These are phyloP conservation scores for Fusarium chuoi DNA, from an alignment of 2,329 filamentous ascomycete species.

Conservation along the genomic window DNA sequence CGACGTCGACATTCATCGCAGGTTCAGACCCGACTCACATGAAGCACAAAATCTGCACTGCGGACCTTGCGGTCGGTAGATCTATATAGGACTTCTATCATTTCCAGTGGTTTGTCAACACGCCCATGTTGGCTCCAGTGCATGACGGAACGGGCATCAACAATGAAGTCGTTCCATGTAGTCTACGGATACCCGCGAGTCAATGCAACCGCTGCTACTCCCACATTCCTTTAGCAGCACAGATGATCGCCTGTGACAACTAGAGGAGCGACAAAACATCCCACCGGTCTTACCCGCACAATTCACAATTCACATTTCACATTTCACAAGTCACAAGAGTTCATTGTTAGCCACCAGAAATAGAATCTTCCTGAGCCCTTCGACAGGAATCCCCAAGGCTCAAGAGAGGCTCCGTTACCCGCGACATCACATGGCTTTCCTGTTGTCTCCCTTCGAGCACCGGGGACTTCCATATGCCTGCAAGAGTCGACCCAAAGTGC, in stretches of 20 bases:
- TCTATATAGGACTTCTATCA: not conserved
- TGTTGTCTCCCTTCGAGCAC: slow-evolving; percentile 5
- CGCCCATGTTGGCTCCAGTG: not conserved
- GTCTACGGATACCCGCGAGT: not conserved
- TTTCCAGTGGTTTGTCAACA: not conserved
- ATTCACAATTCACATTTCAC: not conserved
- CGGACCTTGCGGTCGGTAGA: not conserved
- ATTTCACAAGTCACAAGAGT: slow-evolving; percentile 7
- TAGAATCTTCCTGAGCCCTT: slow-evolving; percentile 24
- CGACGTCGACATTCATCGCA: not conserved
- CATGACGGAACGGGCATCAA: not conserved
- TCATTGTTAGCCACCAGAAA: slow-evolving; percentile 22
- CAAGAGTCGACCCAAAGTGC: not conserved
- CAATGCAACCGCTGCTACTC: not conserved
- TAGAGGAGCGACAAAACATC: slow-evolving; percentile 11
- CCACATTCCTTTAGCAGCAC: slow-evolving; percentile 13
- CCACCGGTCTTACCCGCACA: slow-evolving; percentile 6
- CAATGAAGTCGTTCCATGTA: not conserved
- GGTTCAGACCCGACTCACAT: not conserved
- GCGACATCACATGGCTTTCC: slow-evolving; percentile 2
- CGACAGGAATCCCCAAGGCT: slow-evolving; percentile 25
- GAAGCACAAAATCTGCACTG: not conserved
- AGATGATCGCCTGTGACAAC: slow-evolving; percentile 3
- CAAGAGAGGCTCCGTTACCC: slow-evolving; percentile 7
- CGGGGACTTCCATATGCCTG: slow-evolving; percentile 3